Percentiles rank a stretch among this genome's conserved stretches.
Conservation (phyloP, 257 asterid genomes). For the Nicotiana noctiflora region DNA sequence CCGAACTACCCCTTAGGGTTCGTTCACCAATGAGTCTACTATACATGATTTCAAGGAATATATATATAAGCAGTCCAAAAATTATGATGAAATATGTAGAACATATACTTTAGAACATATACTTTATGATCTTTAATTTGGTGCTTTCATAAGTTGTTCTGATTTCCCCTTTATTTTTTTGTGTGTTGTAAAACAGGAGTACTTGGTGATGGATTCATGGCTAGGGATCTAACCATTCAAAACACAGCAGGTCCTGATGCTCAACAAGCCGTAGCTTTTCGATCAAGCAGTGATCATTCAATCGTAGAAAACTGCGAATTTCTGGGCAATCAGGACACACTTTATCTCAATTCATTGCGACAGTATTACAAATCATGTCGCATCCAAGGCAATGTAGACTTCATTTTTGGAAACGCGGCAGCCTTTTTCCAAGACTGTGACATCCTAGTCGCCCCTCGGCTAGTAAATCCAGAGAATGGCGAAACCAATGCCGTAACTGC, state of each 20-base stretch:
- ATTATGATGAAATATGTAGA: not conserved
- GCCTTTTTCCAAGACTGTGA: conserved; percentile 37
- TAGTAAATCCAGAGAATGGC: conserved; percentile 33
- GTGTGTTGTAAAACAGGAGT: conserved; percentile 22
- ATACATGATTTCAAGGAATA: not conserved
- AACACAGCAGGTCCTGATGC: conserved; percentile 50
- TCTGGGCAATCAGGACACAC: conserved; percentile 48
- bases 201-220: conserved; percentile 52
- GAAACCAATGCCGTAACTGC: conserved; percentile 48
- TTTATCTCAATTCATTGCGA: conserved; percentile 39
- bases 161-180: not conserved
- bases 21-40: not conserved
- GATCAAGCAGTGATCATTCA: conserved; percentile 39
- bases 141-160: not conserved
- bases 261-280: conserved; percentile 54
- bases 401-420: conserved; percentile 49
- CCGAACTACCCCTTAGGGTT: too few relatives aligned
- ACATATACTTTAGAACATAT: not conserved
- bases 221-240: conserved; percentile 33
- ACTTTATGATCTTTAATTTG: not conserved
- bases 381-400: conserved; percentile 47
- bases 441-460: conserved; percentile 36
- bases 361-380: conserved; percentile 50
- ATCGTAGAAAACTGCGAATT: conserved; percentile 41
- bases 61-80: not conserved